Base-by-base conservation (phyloP, 1,284 basidiomycete species). In the Paramarasmius palmivorus region DNA sequence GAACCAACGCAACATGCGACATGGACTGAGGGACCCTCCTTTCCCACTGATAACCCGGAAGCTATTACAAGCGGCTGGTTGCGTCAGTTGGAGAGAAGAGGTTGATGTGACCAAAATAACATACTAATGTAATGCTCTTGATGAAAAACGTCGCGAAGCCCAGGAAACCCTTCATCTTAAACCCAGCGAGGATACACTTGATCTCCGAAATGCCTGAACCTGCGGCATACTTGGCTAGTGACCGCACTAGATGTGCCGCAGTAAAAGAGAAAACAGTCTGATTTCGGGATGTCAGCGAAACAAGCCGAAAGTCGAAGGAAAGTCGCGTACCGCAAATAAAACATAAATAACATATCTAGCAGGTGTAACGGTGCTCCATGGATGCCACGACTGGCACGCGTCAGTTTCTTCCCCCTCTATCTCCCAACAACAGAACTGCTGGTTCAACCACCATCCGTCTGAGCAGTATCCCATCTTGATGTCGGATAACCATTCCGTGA, bases 131-230 rank as follows among this genome's bases (percentile, higher is more conserved):
- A 36, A 98, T 73, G 63, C 90, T 93, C 76, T 98, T 98, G 69
- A 98, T 90, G 56, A 86, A 76, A 59, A 98, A 87, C 0, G 96
- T 99, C 70, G 88, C 85, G 56, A 91, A 85, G 10, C 93, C 90
- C 36, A 99, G 79, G 68, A 92, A 99, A 0, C 94, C 94, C 69
- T 96, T 88, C 88, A 99, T 98, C 63, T 95, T 82, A 71, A 99
- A 99, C 1, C 97, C 97, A 4, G 93, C 93, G 19, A 99, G 75
- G 62, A 99, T 98, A 69, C 95, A 98, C 67, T 99, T 99, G 74
- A 99, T 98, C 72, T 99, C 97, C 22, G 95, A 94, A 55, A 99
- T 99, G 52, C 97, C 97, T 57, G 95, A 98, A 4, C 97, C 96
- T 7, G 97, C 97, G 8, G 97, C 95, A 68, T 97, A 97, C 50